phyloP scores from a whole-genome alignment of 768 basidiomycete species.

The Panaeolus papilionaceus region DNA sequence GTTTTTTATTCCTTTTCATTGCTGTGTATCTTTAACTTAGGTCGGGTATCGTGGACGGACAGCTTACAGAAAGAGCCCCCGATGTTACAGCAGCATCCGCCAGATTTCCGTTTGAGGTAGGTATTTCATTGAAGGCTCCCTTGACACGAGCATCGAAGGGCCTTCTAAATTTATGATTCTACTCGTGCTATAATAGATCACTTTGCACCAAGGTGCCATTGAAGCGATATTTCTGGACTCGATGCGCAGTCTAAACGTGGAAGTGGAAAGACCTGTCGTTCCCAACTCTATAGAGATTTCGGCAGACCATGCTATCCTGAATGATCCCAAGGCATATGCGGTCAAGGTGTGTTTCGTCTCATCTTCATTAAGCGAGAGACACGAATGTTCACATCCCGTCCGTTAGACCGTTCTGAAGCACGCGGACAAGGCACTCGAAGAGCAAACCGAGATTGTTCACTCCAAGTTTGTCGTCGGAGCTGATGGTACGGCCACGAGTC shows the following conservation, averaged over 20 bases:
- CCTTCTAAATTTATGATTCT: neutral
- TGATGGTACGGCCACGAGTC: conserved; percentile 55
- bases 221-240: conserved; percentile 65
- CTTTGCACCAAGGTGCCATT: conserved; percentile 69
- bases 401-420: conserved; percentile 52
- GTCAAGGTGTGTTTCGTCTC: conserved; percentile 38
- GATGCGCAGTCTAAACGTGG: conserved; percentile 50
- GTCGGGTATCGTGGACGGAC: conserved; percentile 9
- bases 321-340: conserved; percentile 45
- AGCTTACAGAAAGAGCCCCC: conserved; percentile 69
- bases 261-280: conserved; percentile 56
- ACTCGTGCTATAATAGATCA: conserved; percentile 43
- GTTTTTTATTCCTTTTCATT: conserved; percentile 37
- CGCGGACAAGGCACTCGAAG: conserved; percentile 39
- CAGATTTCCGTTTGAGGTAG: conserved; percentile 75
- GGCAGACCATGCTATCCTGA: conserved; percentile 45
- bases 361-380: neutral
- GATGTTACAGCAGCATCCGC: conserved; percentile 68
- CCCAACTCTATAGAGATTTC: conserved; percentile 57
- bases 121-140: conserved; percentile 5
- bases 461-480: conserved; percentile 81
- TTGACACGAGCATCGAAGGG: neutral
- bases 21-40: conserved; percentile 3
- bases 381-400: neutral
- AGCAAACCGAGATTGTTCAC: conserved; percentile 59